A percentile compares a stretch with the other conserved stretches of the same genome.
Conservation (phyloP, 1,284 basidiomycete genomes). For the Inonotus obliquus region DNA sequence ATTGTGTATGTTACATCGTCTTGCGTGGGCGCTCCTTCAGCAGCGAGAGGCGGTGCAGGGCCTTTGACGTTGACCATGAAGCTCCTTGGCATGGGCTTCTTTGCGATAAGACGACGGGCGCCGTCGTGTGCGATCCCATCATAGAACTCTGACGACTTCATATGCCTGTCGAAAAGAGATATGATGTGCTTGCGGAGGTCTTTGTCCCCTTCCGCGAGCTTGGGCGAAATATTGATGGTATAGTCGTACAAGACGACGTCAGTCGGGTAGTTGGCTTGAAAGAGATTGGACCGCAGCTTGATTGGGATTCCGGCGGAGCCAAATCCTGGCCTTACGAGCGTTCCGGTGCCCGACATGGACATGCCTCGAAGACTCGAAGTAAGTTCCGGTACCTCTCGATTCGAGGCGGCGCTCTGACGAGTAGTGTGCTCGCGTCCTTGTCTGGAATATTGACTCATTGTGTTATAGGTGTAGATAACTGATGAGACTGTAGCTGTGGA, state of each 20-base stretch:
- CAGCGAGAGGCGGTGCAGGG: slow-evolving; percentile 44
- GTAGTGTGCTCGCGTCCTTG: neutral
- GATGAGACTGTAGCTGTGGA: too few species aligned
- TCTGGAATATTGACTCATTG: neutral
- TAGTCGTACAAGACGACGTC: slow-evolving; percentile 53
- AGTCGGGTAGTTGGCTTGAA: slow-evolving; percentile 47
- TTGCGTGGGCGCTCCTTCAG: slow-evolving; percentile 33
- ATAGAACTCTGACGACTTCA: slow-evolving; percentile 36
- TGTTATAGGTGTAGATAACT: neutral
- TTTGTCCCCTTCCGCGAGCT: slow-evolving; percentile 40
- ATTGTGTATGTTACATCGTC: slow-evolving; percentile 48
- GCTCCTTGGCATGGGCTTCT: slow-evolving; percentile 45
- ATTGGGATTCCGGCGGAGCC: slow-evolving; percentile 24
- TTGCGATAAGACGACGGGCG: slow-evolving; percentile 52
- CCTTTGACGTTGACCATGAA: slow-evolving; percentile 46
- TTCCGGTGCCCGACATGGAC: too few species aligned
- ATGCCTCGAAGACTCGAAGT: too few species aligned
- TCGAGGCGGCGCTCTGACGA: neutral
- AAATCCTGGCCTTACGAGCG: too few species aligned
- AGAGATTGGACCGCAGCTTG: slow-evolving; percentile 63
- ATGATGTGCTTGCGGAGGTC: slow-evolving; percentile 47
- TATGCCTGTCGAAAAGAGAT: slow-evolving; percentile 47
- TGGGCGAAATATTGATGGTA: slow-evolving; percentile 49
- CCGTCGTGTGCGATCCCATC: slow-evolving; percentile 57
- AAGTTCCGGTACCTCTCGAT: too few species aligned